A percentile compares a stretch with the other conserved stretches of the same genome.
phyloP scores from a whole-genome alignment of 2,329 filamentous ascomycete species.

The Pseudopyrenochaeta lycopersici region DNA sequence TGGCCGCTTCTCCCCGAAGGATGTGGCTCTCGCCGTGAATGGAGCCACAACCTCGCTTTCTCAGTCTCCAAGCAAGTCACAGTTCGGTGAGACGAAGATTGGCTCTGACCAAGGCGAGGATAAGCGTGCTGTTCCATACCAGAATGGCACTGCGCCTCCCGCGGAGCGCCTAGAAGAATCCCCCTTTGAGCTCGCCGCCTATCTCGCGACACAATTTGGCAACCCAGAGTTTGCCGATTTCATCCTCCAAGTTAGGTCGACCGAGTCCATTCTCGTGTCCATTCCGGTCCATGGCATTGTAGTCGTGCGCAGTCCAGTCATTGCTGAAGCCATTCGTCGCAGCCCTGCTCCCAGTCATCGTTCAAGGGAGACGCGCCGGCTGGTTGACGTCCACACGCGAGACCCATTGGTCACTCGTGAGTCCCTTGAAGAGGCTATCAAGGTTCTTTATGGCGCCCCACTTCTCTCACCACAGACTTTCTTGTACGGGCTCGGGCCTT shows the following conservation, averaged over 20 bases:
- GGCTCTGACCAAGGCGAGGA: constrained; percentile 32
- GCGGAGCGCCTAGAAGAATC: constrained; percentile 33
- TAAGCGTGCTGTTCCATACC: constrained; percentile 20
- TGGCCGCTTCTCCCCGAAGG: constrained; percentile 27
- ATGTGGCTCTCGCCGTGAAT: constrained; percentile 28
- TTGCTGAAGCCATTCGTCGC: constrained; percentile 40
- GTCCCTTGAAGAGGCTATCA: constrained; percentile 46
- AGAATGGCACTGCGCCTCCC: constrained; percentile 22
- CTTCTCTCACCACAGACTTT: constrained; percentile 38
- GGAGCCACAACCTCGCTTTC: constrained; percentile 41
- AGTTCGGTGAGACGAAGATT: constrained; percentile 32
- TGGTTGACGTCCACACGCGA: constrained; percentile 36
- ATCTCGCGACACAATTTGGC: constrained; percentile 44
- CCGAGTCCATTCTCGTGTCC: constrained; percentile 35
- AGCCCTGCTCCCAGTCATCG: constrained; percentile 27
- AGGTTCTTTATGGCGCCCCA: constrained; percentile 48
- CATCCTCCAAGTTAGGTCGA: constrained; percentile 45
- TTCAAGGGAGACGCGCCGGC: constrained; percentile 34
- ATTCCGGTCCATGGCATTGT: constrained; percentile 49
- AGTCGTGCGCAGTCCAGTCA: constrained; percentile 44
- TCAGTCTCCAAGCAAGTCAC: constrained; percentile 44
- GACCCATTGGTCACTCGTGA: constrained; percentile 41
- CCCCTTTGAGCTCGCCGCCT: constrained; percentile 42
- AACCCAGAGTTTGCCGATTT: constrained; percentile 49
- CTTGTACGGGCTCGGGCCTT: constrained; percentile 40